phyloP scores from a whole-genome alignment of 805 yeast genomes.

The Yamadazyma sp. region DNA sequence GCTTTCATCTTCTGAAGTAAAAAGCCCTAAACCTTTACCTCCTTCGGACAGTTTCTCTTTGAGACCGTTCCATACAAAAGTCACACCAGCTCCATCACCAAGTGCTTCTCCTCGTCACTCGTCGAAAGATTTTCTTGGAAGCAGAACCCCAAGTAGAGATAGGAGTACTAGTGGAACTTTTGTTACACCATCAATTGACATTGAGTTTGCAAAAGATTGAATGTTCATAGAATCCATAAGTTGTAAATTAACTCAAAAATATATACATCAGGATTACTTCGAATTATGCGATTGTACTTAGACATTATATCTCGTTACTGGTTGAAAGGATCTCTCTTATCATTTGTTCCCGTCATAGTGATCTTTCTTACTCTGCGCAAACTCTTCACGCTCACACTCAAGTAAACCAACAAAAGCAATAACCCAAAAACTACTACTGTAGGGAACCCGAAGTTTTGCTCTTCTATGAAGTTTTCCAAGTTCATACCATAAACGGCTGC shows the following conservation, averaged over 20 bases:
- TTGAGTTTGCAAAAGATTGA: constrained; percentile 27
- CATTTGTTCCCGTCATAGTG: constrained; percentile 51
- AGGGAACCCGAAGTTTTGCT: constrained; percentile 67
- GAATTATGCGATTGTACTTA: too few relatives aligned
- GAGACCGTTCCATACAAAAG: constrained; percentile 42
- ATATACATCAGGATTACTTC: constrained; percentile 3
- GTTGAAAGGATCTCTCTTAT: background rate
- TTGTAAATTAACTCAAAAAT: background rate
- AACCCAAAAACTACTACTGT: constrained; percentile 43
- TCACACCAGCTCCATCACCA: constrained; percentile 43
- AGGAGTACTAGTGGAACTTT: constrained; percentile 21
- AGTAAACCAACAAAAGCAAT: constrained; percentile 43
- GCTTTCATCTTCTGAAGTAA: constrained; percentile 1
- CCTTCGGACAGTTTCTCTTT: constrained; percentile 34
- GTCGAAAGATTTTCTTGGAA: constrained; percentile 12
- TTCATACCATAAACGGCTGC: constrained; percentile 97
- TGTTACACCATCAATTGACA: constrained; percentile 26
- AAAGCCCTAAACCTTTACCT: constrained; percentile 19
- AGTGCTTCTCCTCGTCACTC: constrained; percentile 32
- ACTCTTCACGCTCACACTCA: constrained; percentile 53
- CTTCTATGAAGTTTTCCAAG: constrained; percentile 88
- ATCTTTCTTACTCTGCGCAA: constrained; percentile 69
- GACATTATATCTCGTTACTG: too few relatives aligned
- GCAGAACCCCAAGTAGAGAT: constrained; percentile 5
- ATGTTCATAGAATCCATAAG: background rate